Evolutionary conservation across 176 grass and related monocot species (phyloP), one percentile per base, ranked within the genome.

Genomic region (Oryza nivara): DNA sequence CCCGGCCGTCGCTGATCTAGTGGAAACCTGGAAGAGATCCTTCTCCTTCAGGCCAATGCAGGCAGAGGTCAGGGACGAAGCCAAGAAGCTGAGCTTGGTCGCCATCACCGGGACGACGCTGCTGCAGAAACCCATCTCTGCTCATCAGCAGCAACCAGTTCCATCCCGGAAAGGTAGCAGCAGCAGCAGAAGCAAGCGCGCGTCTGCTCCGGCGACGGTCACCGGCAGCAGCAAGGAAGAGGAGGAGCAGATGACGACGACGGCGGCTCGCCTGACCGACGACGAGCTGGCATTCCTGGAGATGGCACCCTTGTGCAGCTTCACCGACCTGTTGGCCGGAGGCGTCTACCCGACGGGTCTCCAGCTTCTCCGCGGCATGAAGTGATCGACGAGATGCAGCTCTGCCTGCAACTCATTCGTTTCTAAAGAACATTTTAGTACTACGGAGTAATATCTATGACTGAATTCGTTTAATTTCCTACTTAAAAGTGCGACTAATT

Each of bases 21-120:
- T 92, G 54, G 84, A 89, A 43, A 90, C 85, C 4, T 97, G 94
- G 94, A 94, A 67, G 67, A 63, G 20, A 14, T 94, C 92, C 65
- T 97, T 97, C 87, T 88, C 82, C n/a, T 94, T 94, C 85, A 72
- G 2, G 26, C 63, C 79, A 4, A 23, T 88, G 45, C 82, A 92
- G 56, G 45, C 82, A 7, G 58, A 70, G 23, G 5, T 85, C 0
- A 86, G 70, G 83, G 90, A 90, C 63, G 94, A 94, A 35, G 67
- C 73, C 41, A 90, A 75, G 69, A 80, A 75, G 63, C 65, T 82
- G 48, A 97, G 80, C 90, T 28, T 92, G 70, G 85, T 92, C 61
- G 86, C 85, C 67, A 84, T 94, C 89, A 87, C 92, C 43, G 88
- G 83, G 58, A 97, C 92, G 11, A 80, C 73, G 4, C 76, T 90